Evolutionary conservation across 2,329 filamentous ascomycete species (phyloP), one percentile per base, ranked within the genome.

Genomic region (Epichloe festucae): DNA sequence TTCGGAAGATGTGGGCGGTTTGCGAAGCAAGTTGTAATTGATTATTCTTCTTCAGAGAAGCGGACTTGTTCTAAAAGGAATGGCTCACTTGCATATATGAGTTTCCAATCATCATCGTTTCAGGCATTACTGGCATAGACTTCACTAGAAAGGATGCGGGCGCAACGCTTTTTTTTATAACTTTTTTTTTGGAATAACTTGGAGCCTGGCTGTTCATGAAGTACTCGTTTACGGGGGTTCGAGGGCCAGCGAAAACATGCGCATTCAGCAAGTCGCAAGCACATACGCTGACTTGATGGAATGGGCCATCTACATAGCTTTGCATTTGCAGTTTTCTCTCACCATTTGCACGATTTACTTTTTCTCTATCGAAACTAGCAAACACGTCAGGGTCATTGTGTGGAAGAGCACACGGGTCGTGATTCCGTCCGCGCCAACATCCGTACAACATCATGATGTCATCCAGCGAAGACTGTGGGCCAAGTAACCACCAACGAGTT

Each of bases 1-100:
- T 1, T 81, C 87, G 8, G 84, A 90, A 58, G 79, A 83, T 17
- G 46, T 53, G 17, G 50, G 55, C 3, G 55, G 49, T 31, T 44
- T 55, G 31, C 64, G 59, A 54, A 67, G 65, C 62, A 69, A 69
- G 56, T 55, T 69, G 50, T 69, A 53, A 62, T 35, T 35, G 51
- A 34, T 12, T 12, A 3, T 8, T 34, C 3, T 45, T 34, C 6
- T 45, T 31, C 5, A 31, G 15, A 31, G n/a, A 31, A 8, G 7
- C 17, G 15, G n/a, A 31, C n/a, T 36, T 36, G 31, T 7, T n/a
- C 15, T 34, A 10, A n/a, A 45, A 34, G 17, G 4, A 45, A 12
- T 10, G 42, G 42, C 21, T 14, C 15, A 34, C 43, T 45, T 17
- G 15, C 8, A 34, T 27, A 14, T 12, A 14, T 12, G n/a, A 17